phyloP scores from a whole-genome alignment of 106 monocot species.

The Phalaenopsis aphrodite region DNA sequence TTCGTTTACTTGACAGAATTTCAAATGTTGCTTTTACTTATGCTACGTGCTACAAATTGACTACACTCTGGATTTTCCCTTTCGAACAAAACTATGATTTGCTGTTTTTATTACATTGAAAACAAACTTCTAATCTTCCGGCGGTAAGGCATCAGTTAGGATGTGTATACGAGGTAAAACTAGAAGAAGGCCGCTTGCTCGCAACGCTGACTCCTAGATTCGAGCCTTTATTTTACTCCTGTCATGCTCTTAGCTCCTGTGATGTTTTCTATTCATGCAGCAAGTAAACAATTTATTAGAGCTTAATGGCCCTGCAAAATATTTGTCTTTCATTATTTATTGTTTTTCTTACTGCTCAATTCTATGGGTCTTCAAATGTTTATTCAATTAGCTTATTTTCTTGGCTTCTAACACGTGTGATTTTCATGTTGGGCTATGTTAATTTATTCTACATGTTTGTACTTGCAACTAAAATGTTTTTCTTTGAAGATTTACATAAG shows the following conservation, averaged over 20 bases:
- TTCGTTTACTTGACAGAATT: neutral
- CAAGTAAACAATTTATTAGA: conserved; percentile 3
- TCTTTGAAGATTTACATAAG: no score
- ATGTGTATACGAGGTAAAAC: neutral
- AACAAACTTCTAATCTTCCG: neutral
- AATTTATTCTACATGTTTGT: no score
- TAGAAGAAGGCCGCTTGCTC: neutral
- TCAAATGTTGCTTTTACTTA: neutral
- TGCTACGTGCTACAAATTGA: neutral
- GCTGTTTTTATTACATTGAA: neutral
- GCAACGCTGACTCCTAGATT: neutral
- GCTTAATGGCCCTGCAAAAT: neutral
- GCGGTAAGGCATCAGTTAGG: neutral
- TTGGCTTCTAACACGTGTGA: neutral
- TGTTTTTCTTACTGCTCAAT: neutral
- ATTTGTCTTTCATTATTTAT: neutral
- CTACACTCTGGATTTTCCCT: neutral
- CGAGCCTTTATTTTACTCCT: neutral
- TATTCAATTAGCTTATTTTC: neutral
- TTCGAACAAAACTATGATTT: neutral
- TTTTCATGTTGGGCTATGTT: no score
- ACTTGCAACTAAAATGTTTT: no score
- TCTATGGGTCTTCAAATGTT: neutral
- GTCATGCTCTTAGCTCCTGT: neutral
- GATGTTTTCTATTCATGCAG: neutral